Base-by-base conservation (phyloP, 768 basidiomycete genomes). In the Grammothele lineata region DNA sequence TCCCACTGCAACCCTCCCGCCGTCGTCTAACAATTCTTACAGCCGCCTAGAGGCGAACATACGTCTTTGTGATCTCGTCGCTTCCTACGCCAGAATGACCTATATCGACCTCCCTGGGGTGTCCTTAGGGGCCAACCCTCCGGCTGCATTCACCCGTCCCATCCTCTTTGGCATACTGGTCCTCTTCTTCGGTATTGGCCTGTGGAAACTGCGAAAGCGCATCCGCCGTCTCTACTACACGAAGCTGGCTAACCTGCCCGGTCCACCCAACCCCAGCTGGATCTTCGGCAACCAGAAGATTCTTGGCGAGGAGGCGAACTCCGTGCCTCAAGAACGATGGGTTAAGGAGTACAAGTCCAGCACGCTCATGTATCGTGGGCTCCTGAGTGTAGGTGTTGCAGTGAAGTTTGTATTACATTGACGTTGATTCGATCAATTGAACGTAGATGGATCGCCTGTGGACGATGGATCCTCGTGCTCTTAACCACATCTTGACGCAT, bases 401-500 rank as follows among this genome's bases (percentile, higher is more conserved):
- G 15, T 14, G 0, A 11, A 18, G 9, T 17, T n/a, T n/a, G n/a
- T n/a, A n/a, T 7, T 10, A 3, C 22, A 9, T 37, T 5, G 19
- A 50, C 48, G 17, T 17, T 21, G 32, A 38, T 22, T 30, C 27
- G 8, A 30, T 30, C 27, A n/a, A n/a, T n/a, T n/a, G 7, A 30
- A 30, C 27, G 27, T 30, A 36, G 35, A 36, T 36, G 8, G 8
- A 7, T 36, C 21, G 43, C 12, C 25, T 55, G 24, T 55, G 40
- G 32, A 55, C 54, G 1, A 60, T 70, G 47, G 87, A 89, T 55
- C 65, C 76, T 0, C 76, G 77, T 23, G 86, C 85, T 0, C 30
- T 90, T 32, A 73, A 74, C 37, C 80, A 89, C 55, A 69, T 92
- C 42, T 66, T 90, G 11, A 71, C 73, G 50, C 79, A 84, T 45